Percentiles rank a stretch among this genome's conserved stretches.
Conservation (phyloP, 768 basidiomycete species). For the Roridomyces roridus region DNA sequence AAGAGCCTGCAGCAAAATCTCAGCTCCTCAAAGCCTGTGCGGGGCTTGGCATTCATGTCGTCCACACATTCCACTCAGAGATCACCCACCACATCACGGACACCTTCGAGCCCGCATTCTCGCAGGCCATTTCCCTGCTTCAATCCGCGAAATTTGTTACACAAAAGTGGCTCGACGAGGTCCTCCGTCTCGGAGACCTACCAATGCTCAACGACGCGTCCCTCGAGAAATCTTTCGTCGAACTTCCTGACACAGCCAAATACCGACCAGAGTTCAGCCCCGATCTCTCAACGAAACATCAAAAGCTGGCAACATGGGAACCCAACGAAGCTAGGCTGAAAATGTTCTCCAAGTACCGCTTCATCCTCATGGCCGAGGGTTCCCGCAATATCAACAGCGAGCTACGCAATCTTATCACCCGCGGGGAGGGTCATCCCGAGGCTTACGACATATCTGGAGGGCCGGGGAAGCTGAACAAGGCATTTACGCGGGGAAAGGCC, state of each 20-base stretch:
- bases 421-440: constrained; percentile 69
- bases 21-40: no score
- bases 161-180: constrained; percentile 69
- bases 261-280: constrained; percentile 65
- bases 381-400: constrained; percentile 54
- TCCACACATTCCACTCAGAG: constrained; percentile 47
- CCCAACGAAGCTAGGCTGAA: constrained; percentile 67
- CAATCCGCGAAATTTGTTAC: constrained; percentile 65
- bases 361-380: constrained; percentile 66
- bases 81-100: constrained; percentile 72
- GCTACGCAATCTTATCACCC: constrained; percentile 57
- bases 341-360: constrained; percentile 59
- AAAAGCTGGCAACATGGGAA: constrained; percentile 66
- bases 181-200: constrained; percentile 56
- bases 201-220: constrained; percentile 40
- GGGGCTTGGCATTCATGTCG: constrained; percentile 55
- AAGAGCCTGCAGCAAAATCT: no score
- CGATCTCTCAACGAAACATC: constrained; percentile 52
- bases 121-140: constrained; percentile 64
- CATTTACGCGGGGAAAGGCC: constrained; percentile 56
- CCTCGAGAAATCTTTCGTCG: constrained; percentile 55
- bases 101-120: constrained; percentile 53
- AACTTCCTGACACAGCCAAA: constrained; percentile 57
- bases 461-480: constrained; percentile 53
- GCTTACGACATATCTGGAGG: constrained; percentile 61